These are phyloP conservation scores for Pseudogymnoascus pannorum DNA, from an alignment of 2,329 filamentous ascomycete species.

Conservation along the genomic window DNA sequence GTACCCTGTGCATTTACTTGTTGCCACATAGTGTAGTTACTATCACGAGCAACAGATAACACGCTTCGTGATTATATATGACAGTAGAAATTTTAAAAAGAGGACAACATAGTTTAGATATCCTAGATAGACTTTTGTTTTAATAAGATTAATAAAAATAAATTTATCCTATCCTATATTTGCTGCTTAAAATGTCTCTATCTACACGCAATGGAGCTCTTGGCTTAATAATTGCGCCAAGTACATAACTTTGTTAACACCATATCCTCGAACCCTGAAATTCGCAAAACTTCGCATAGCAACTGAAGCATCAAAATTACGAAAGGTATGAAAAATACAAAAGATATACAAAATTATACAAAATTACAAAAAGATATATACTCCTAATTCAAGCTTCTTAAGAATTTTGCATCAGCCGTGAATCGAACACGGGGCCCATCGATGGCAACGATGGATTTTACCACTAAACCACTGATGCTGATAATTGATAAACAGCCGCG, in stretches of 20 bases:
- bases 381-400: neutral
- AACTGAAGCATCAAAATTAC: neutral
- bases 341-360: no score
- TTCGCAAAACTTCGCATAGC: neutral
- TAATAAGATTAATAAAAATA: neutral
- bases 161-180: neutral
- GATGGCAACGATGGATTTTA: constrained; percentile 32
- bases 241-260: neutral
- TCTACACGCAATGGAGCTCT: no score
- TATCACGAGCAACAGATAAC: neutral
- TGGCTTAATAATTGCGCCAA: neutral
- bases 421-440: constrained; percentile 32
- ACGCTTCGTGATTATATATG: neutral
- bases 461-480: neutral
- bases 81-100: neutral
- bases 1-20: no score
- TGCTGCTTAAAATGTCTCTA: no score
- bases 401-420: constrained; percentile 16
- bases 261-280: neutral
- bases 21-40: neutral
- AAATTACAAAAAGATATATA: neutral
- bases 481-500: no score
- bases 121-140: neutral
- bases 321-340: no score
- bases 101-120: neutral